A percentile compares a stretch with the other conserved stretches of the same genome.
Evolutionary conservation across 225 moss, liverwort and hornwort genomes (phyloP).

Genomic region (Pseudisothecium myosuroides): DNA sequence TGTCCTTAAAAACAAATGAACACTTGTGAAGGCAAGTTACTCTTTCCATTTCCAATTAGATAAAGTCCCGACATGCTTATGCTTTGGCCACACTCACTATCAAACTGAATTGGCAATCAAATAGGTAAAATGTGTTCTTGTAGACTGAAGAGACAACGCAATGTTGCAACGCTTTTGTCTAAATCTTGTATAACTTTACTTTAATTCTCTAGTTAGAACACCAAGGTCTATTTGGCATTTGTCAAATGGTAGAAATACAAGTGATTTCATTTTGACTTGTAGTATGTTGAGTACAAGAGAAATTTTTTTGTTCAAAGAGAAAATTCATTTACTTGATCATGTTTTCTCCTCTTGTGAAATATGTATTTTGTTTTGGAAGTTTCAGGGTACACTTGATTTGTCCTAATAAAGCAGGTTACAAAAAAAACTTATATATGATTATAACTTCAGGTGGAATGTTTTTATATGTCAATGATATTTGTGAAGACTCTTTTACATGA

Average conservation of each 20-base stretch:
- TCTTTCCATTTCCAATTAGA: no score
- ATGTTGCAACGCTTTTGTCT: no score
- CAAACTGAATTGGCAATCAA: no score
- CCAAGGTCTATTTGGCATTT: not conserved
- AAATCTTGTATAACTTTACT: not conserved
- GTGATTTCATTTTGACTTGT: not conserved
- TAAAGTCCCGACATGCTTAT: no score
- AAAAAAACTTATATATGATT: not conserved
- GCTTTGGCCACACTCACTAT: no score
- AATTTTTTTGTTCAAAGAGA: not conserved
- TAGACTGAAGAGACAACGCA: no score
- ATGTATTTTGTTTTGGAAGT: not conserved
- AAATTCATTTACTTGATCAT: not conserved
- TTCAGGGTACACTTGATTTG: not conserved
- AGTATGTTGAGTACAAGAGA: fast-evolving
- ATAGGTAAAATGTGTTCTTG: no score
- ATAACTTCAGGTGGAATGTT: fast-evolving
- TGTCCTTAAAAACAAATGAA: no score
- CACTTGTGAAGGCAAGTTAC: no score
- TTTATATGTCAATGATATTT: not conserved
- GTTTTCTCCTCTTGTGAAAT: not conserved
- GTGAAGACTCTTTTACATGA: not conserved
- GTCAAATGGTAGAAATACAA: not conserved
- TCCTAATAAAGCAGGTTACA: not conserved
- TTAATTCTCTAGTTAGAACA: not conserved